Evolutionary conservation across 805 yeast genomes (phyloP).

Genomic region (Candida methanosorbosa): DNA sequence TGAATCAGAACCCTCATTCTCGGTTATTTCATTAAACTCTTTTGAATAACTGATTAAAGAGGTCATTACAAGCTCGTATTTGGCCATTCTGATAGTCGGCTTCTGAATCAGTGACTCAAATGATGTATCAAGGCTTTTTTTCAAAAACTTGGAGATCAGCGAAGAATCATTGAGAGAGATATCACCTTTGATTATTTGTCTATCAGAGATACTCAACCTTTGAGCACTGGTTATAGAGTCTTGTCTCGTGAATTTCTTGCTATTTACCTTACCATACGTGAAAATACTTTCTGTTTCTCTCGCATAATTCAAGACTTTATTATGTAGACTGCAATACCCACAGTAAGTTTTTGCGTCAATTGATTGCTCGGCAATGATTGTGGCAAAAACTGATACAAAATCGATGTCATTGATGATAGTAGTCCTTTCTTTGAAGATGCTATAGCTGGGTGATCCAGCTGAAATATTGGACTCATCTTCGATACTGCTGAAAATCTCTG

Average conservation of each 20-base stretch:
- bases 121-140: slow-evolving; percentile 40
- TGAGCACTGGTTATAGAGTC: too few species aligned
- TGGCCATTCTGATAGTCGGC: slow-evolving; percentile 37
- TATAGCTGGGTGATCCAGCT: neutral
- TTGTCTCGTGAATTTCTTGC: too few species aligned
- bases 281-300: slow-evolving; percentile 11
- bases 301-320: slow-evolving; percentile 6
- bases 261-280: neutral
- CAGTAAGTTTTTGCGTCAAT: neutral
- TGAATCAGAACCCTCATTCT: too few species aligned
- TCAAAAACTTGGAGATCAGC: slow-evolving; percentile 20
- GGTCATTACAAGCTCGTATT: neutral
- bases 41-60: too few species aligned
- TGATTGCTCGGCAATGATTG: neutral
- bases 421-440: neutral
- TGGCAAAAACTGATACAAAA: neutral
- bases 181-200: too few species aligned
- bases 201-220: too few species aligned
- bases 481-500: too few species aligned
- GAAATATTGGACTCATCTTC: neutral
- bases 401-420: neutral
- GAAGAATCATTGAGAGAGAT: slow-evolving; percentile 16
- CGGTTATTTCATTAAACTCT: too few species aligned
- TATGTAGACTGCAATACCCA: neutral
- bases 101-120: slow-evolving; percentile 44